Conservation (phyloP, 2,329 filamentous ascomycete genomes). For the Spiromastix sp. region DNA sequence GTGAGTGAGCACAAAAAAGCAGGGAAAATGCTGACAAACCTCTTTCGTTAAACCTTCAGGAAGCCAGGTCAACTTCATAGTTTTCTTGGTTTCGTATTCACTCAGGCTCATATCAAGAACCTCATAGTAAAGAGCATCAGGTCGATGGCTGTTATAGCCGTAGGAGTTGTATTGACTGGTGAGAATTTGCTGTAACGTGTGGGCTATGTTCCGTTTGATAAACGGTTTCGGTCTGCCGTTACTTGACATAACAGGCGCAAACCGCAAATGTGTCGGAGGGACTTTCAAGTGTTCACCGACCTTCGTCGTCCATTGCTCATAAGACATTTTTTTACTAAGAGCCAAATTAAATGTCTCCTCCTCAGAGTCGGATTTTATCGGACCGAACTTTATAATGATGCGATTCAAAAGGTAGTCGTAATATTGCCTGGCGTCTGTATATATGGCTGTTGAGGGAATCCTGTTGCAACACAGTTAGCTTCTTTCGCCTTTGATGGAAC, state of each 20-base stretch:
- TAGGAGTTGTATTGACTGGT: slow-evolving; percentile 63
- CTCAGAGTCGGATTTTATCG: slow-evolving; percentile 41
- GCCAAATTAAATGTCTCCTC: slow-evolving; percentile 64
- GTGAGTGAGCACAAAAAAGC: too few species aligned
- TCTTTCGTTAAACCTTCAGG: slow-evolving; percentile 88
- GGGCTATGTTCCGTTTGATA: slow-evolving; percentile 61
- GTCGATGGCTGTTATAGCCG: slow-evolving; percentile 57
- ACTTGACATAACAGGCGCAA: slow-evolving; percentile 72
- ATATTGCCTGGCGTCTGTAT: slow-evolving; percentile 65
- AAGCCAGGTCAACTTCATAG: slow-evolving; percentile 70
- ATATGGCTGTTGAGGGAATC: slow-evolving; percentile 35
- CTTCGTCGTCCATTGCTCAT: slow-evolving; percentile 76
- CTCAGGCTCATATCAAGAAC: slow-evolving; percentile 87
- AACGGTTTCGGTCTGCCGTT: slow-evolving; percentile 67
- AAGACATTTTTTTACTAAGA: slow-evolving; percentile 78
- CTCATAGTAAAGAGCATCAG: slow-evolving; percentile 82
- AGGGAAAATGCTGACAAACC: too few species aligned
- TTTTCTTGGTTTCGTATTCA: slow-evolving; percentile 88
- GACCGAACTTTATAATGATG: slow-evolving; percentile 66
- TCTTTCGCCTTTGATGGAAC: too few species aligned
- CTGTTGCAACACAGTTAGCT: slow-evolving; percentile 10
- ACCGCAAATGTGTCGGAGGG: slow-evolving; percentile 77
- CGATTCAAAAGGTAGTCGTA: slow-evolving; percentile 90
- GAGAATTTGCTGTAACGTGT: slow-evolving; percentile 70
- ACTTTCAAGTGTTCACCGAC: slow-evolving; percentile 68